A percentile compares a stretch with the other conserved stretches of the same genome.
Conservation (phyloP, 306 rosid genomes). For the Vigna reflexopilosa region DNA sequence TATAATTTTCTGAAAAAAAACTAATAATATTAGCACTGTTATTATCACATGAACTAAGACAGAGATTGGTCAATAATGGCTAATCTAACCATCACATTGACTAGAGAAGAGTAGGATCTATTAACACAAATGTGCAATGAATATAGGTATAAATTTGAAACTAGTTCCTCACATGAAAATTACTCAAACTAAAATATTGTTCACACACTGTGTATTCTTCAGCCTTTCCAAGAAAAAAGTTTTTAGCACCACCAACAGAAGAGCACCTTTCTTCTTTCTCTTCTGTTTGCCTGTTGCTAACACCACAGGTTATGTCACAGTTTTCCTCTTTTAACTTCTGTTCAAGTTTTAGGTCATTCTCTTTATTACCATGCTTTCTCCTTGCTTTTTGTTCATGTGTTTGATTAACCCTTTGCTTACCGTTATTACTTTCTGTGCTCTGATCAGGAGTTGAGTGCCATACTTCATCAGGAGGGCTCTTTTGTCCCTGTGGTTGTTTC, state of each 20-base stretch:
- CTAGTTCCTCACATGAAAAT: conserved; percentile 29
- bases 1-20: no score
- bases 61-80: no score
- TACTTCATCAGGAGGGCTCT: conserved; percentile 34
- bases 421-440: background rate
- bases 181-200: conserved; percentile 35
- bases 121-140: background rate
- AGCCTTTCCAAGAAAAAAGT: conserved; percentile 43
- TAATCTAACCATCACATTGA: background rate
- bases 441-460: conserved; percentile 21
- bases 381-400: background rate
- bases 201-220: conserved; percentile 43
- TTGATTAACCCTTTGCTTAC: background rate
- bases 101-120: conserved; percentile 3
- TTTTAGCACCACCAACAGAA: conserved; percentile 45
- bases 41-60: no score
- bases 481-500: conserved; percentile 33
- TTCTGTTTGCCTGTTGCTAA: background rate
- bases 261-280: conserved; percentile 28
- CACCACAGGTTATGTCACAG: background rate
- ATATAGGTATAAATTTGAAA: conserved; percentile 11
- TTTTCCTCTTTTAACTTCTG: background rate
- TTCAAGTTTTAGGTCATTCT: background rate
- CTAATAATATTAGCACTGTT: no score
- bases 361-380: background rate